These are phyloP conservation scores for Pythium oligandrum DNA, from an alignment of 352 stramenopile species.

Conservation along the genomic window DNA sequence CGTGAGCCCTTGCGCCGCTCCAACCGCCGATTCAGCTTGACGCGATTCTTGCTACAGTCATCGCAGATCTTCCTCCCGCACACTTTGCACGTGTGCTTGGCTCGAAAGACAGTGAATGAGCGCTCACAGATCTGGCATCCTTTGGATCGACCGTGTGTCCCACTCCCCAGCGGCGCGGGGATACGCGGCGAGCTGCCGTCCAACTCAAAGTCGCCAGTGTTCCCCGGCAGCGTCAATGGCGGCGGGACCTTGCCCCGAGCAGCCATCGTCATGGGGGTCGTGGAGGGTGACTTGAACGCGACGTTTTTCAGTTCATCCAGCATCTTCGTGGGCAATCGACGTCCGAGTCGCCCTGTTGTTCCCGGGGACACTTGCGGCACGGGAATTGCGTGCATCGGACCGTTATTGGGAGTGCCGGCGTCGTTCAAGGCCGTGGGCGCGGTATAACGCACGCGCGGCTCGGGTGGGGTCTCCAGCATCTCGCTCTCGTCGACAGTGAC, in stretches of 20 bases:
- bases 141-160: slow-evolving; percentile 8
- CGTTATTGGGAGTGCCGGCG: too few relatives aligned
- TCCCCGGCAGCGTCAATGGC: slow-evolving; percentile 7
- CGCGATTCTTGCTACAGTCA: slow-evolving; percentile 78
- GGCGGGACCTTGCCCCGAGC: not conserved
- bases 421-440: too few relatives aligned
- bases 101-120: slow-evolving; percentile 69
- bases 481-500: too few relatives aligned
- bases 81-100: slow-evolving; percentile 79
- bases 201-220: slow-evolving; percentile 3
- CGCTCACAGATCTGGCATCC: slow-evolving; percentile 61
- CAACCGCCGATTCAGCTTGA: slow-evolving; percentile 61
- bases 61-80: slow-evolving; percentile 73
- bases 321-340: slow-evolving; percentile 46
- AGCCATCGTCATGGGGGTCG: not conserved
- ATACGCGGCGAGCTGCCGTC: slow-evolving; percentile 10
- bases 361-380: slow-evolving; percentile 11
- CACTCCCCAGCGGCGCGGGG: slow-evolving; percentile 5
- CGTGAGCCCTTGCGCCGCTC: slow-evolving; percentile 70
- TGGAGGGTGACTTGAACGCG: slow-evolving; percentile 4
- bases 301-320: slow-evolving; percentile 59
- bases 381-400: not conserved
- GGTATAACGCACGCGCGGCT: too few relatives aligned
- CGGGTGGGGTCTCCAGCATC: too few relatives aligned
- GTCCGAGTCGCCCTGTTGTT: slow-evolving; percentile 2